Conservation (phyloP, 1,284 basidiomycete genomes). For the Gastroboletus turbinatus region DNA sequence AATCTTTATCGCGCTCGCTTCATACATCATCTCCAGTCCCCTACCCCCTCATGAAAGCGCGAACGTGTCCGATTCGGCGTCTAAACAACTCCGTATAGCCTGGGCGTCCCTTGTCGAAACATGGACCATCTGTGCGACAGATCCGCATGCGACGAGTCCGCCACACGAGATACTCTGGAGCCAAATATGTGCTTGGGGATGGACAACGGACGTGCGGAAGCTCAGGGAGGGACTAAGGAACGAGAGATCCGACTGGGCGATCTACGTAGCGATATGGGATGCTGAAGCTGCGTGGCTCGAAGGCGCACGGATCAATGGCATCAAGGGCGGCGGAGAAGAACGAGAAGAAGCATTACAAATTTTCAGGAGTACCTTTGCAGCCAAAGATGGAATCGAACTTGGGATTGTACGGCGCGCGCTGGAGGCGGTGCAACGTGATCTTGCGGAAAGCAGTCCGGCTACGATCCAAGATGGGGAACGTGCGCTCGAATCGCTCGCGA, state of each 20-base stretch:
- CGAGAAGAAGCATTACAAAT: slow-evolving; percentile 39
- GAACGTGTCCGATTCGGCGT: slow-evolving; percentile 4
- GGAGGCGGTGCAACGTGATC: slow-evolving; percentile 10
- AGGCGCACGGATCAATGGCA: slow-evolving; percentile 70
- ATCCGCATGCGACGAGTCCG: slow-evolving; percentile 87
- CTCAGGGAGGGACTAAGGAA: slow-evolving; percentile 20
- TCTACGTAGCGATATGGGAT: slow-evolving; percentile 55
- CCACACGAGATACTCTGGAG: slow-evolving; percentile 90
- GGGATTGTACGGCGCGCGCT: slow-evolving; percentile 17
- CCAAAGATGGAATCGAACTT: slow-evolving; percentile 37
- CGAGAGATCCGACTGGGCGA: slow-evolving; percentile 16
- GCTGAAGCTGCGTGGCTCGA: slow-evolving; percentile 69
- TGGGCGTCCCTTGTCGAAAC: slow-evolving; percentile 60
- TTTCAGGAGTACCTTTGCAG: slow-evolving; percentile 43
- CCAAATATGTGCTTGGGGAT: slow-evolving; percentile 75
- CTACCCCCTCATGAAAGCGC: not conserved
- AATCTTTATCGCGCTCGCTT: slow-evolving; percentile 47
- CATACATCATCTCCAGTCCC: slow-evolving; percentile 40
- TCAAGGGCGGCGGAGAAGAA: slow-evolving; percentile 66
- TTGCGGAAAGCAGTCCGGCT: not conserved
- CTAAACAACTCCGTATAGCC: slow-evolving; percentile 37
- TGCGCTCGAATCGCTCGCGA: slow-evolving; percentile 13
- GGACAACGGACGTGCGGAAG: slow-evolving; percentile 60
- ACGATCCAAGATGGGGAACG: slow-evolving; percentile 4
- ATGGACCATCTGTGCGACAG: slow-evolving; percentile 83